Base-by-base conservation (phyloP, 1,284 basidiomycete genomes). In the Ganoderma sinense region DNA sequence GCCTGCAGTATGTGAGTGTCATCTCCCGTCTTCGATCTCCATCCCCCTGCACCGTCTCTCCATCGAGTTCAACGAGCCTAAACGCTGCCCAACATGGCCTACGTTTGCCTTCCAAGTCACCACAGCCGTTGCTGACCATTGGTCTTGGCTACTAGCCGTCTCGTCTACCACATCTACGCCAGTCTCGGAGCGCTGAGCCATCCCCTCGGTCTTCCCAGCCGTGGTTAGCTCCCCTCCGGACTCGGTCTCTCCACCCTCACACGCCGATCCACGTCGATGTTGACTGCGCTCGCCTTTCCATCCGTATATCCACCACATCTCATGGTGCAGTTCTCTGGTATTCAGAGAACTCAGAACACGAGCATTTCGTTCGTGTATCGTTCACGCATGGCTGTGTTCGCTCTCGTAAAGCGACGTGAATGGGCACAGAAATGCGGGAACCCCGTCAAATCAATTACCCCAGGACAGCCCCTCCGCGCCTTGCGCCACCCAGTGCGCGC, bases 361-460 rank as follows among this genome's bases (percentile, higher is more conserved):
- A 23, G 23, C 48, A 10, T 14, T 11, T 26, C n/a, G 45, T 48
- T 18, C 8, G 55, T 56, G 29, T 18, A 18, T 18, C 55, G 55
- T 31, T 56, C 31, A n/a, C 29, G 36, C 23, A 10, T 6, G 33
- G 33, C 36, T 39, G 6, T 5, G 23, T 29, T 6, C 4, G 23
- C 26, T 5, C 4, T 23, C 11, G n/a, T n/a, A n/a, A n/a, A n/a
- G 53, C 26, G 16, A 26, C 10, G 29, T 11, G n/a, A 29, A 4
- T 11, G 18, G 16, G 1, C 23, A 8, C 29, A n/a, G 56, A 18
- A 18, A n/a, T 11, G 56, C 33, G 29, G 7, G 33, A 29, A 33
- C 58, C 6, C 11, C 43, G 33, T 6, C 23, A 69, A 70, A 70
- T 60, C 62, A 70, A 70, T 2, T 70, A 70, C 56, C 62, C 69